A percentile compares a stretch with the other conserved stretches of the same genome.
These are phyloP conservation scores for Aspergillus baeticus DNA, from an alignment of 495 filamentous ascomycete genomes.

Conservation along the genomic window DNA sequence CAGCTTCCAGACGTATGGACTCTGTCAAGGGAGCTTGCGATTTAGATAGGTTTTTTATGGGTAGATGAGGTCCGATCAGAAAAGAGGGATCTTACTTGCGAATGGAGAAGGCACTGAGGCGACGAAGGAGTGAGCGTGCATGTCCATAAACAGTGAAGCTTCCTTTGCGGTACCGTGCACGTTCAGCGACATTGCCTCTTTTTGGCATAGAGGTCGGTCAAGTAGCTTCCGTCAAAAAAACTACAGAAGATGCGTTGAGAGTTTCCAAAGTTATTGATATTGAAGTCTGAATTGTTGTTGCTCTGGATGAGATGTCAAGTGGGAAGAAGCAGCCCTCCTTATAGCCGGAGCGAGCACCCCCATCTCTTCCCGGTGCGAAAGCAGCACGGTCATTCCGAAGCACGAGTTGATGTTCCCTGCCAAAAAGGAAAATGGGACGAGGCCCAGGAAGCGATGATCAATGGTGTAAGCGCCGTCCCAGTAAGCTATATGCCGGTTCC, in stretches of 20 bases:
- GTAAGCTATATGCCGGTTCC: slow-evolving; percentile 18
- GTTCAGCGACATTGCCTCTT: slow-evolving; percentile 34
- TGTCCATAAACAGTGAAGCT: slow-evolving; percentile 34
- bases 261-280: background rate
- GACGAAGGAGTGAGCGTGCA: slow-evolving; percentile 31
- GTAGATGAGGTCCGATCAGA: background rate
- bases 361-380: slow-evolving; percentile 1
- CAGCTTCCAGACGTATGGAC: slow-evolving; percentile 25
- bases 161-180: slow-evolving; percentile 37
- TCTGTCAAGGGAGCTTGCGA: slow-evolving; percentile 19
- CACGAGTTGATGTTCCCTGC: slow-evolving; percentile 7
- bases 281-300: background rate
- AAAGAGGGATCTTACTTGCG: slow-evolving; percentile 29
- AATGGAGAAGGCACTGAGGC: slow-evolving; percentile 25
- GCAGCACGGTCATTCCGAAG: slow-evolving; percentile 17
- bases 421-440: background rate
- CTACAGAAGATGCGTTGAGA: background rate
- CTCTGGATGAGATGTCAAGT: background rate
- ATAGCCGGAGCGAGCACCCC: slow-evolving; percentile 4
- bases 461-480: slow-evolving; percentile 7
- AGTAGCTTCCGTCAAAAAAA: background rate
- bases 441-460: slow-evolving; percentile 10
- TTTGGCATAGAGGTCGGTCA: slow-evolving; percentile 26
- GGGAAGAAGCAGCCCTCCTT: slow-evolving; percentile 6
- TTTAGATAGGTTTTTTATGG: slow-evolving; percentile 19